Base-by-base conservation (phyloP, 768 basidiomycete species). In the Gautieria morchelliformis region DNA sequence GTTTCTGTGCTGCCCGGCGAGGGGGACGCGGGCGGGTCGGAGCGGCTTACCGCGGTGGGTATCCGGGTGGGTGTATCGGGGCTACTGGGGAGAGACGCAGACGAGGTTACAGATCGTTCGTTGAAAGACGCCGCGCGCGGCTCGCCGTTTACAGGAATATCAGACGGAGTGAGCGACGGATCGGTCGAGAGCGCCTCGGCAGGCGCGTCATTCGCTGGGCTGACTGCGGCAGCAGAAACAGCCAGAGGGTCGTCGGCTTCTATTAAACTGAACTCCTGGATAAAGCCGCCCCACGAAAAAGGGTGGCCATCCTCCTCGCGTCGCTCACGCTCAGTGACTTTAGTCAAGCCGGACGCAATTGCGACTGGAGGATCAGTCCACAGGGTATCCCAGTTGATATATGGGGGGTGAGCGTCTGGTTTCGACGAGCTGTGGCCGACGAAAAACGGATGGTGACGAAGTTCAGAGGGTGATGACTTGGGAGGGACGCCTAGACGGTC, bases 361-460 rank as follows among this genome's bases (percentile, higher is more conserved):
- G 45, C 12, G 10, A 64, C 65, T 11, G 63, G 58, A 0, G 58
- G 27, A n/a, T 56, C 58, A 15, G 62, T 58, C 65, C 65, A 66
- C 2, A 66, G 48, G 1, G 59, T 58, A 2, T 49, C 53, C 62
- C 63, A 66, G 44, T 63, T 55, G 35, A 65, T 55, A 46, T 55
- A 55, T 30, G 20, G 20, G 5, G 46, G 20, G n/a, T 47, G 42
- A 10, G 19, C 24, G n/a, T 53, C 57, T n/a, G 58, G 22, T 35
- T 35, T 39, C 35, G 42, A 37, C 11, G 41, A 42, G 20, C 17
- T 12, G 30, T 45, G 39, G n/a, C 45, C 42, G 4, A 46, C 20
- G 39, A 66, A 64, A 56, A 65, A 66, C 9, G 53, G 49, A 57
- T 64, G 63, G 20, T 48, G 39, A 6, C 60, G 53, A 14, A 66